phyloP scores from a whole-genome alignment of 1,139 yeast species.

The Geotrichum reessii region DNA sequence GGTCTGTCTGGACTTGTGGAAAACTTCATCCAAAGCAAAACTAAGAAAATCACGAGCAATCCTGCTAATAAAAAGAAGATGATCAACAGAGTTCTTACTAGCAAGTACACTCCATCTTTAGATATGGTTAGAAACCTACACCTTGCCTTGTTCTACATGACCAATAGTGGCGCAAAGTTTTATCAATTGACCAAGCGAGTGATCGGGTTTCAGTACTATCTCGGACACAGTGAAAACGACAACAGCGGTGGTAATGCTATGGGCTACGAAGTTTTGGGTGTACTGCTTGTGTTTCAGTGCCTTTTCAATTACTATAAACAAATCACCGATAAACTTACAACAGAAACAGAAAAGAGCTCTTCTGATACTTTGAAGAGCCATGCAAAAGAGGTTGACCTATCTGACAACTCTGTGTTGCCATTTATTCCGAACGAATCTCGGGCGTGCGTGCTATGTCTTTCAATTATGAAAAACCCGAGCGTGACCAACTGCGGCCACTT shows the following conservation, averaged over 20 bases:
- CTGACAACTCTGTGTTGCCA: constrained; percentile 53
- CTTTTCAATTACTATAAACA: not conserved
- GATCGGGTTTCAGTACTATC: constrained; percentile 68
- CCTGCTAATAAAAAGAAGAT: not conserved
- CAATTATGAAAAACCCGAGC: constrained; percentile 74
- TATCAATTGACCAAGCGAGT: constrained; percentile 72
- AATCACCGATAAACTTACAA: not conserved
- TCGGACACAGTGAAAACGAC: constrained; percentile 22
- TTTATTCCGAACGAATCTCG: constrained; percentile 69
- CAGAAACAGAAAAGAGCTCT: not conserved
- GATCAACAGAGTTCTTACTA: not conserved
- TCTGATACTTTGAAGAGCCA: not conserved
- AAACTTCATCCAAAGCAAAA: not conserved
- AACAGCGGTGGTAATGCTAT: constrained; percentile 38
- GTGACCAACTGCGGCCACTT: constrained; percentile 88
- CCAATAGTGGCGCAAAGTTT: constrained; percentile 51
- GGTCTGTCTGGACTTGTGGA: not conserved
- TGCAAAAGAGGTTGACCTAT: constrained; percentile 42
- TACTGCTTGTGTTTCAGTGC: constrained; percentile 54
- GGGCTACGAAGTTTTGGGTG: constrained; percentile 75
- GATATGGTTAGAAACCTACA: constrained; percentile 44
- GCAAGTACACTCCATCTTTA: constrained; percentile 4
- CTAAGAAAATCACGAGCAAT: not conserved
- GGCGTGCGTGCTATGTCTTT: constrained; percentile 76
- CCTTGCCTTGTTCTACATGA: constrained; percentile 73